phyloP scores from a whole-genome alignment of 805 yeast species.

The Priceomyces carsonii region DNA sequence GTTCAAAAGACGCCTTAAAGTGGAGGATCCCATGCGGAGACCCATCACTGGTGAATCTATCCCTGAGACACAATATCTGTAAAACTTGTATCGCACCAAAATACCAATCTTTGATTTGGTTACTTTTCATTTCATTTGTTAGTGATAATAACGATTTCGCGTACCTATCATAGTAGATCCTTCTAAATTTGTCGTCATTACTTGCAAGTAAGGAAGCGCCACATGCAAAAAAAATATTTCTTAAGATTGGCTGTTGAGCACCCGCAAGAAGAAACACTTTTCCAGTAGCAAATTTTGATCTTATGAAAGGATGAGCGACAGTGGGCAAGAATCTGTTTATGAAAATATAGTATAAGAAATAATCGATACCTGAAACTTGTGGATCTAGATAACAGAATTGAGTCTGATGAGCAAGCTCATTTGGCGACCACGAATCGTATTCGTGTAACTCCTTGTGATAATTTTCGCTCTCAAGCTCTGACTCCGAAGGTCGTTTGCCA shows the following conservation, averaged over 20 bases:
- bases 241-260: slow-evolving; percentile 24
- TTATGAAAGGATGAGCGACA: slow-evolving; percentile 45
- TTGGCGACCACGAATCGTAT: not conserved
- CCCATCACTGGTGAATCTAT: slow-evolving; percentile 27
- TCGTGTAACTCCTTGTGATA: not conserved
- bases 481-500: not conserved
- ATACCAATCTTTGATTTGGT: slow-evolving; percentile 38
- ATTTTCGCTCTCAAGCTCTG: not conserved
- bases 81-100: slow-evolving; percentile 38
- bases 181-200: slow-evolving; percentile 18
- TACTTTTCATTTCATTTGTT: slow-evolving; percentile 15
- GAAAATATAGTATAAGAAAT: slow-evolving; percentile 15
- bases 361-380: not conserved
- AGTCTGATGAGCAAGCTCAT: not conserved
- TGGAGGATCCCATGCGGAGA: slow-evolving; percentile 29
- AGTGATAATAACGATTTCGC: slow-evolving; percentile 20
- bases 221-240: slow-evolving; percentile 38
- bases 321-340: slow-evolving; percentile 40
- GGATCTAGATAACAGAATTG: not conserved
- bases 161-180: slow-evolving; percentile 19
- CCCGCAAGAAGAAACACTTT: slow-evolving; percentile 42
- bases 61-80: slow-evolving; percentile 29
- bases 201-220: slow-evolving; percentile 41
- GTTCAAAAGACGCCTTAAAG: slow-evolving; percentile 33
- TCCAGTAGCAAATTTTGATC: slow-evolving; percentile 34